A percentile compares a stretch with the other conserved stretches of the same genome.
Evolutionary conservation across 2,329 filamentous ascomycete species (phyloP).

Genomic region (Fusarium decemcellulare): DNA sequence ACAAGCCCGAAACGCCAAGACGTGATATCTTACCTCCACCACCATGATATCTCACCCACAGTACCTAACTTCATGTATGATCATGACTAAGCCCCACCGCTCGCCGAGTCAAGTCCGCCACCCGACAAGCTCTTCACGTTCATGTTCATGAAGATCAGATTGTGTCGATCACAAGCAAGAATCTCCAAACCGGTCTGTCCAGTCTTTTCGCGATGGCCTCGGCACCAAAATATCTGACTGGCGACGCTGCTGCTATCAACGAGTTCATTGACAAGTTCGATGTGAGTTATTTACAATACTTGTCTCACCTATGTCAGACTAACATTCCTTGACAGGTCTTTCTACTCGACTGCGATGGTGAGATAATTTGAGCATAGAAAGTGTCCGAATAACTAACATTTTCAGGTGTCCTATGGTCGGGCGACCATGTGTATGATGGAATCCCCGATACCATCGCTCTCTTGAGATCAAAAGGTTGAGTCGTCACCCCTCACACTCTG

Average conservation of each 20-base stretch:
- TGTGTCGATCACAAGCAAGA: conserved; percentile 10
- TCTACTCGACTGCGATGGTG: conserved; percentile 97
- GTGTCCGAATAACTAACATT: conserved; percentile 16
- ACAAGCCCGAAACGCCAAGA: not conserved
- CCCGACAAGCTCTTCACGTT: conserved; percentile 5
- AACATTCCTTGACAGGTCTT: conserved; percentile 75
- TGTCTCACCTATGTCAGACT: not conserved
- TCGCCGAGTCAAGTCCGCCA: conserved; percentile 5
- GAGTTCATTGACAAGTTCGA: conserved; percentile 93
- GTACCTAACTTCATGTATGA: conserved; percentile 7
- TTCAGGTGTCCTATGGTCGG: conserved; percentile 94
- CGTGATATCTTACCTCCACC: not conserved
- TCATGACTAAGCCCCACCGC: conserved; percentile 26
- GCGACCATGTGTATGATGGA: conserved; percentile 88
- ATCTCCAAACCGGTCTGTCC: not conserved
- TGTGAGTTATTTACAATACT: conserved; percentile 69
- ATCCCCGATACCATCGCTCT: conserved; percentile 88
- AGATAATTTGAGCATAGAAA: conserved; percentile 34
- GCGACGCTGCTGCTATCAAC: conserved; percentile 81
- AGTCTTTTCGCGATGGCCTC: conserved; percentile 42
- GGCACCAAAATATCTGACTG: conserved; percentile 78
- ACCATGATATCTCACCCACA: not conserved
- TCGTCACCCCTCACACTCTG: not conserved
- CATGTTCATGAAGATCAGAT: not conserved
- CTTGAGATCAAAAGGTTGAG: conserved; percentile 82